Conservation (phyloP, 1,139 yeast genomes). For the Candida dubliniensis region DNA sequence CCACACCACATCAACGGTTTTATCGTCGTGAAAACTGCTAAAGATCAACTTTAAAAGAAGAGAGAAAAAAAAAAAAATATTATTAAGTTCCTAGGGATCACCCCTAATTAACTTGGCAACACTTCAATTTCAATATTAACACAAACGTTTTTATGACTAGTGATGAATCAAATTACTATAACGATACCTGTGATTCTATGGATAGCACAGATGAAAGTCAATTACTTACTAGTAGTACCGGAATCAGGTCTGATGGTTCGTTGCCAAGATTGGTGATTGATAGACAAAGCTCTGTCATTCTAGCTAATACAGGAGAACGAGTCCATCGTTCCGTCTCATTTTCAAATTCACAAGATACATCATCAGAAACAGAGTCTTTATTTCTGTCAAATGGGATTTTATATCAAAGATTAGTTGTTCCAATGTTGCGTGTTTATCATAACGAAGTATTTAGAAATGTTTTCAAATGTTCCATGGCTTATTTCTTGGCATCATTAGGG, state of each 20-base stretch:
- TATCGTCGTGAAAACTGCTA: neutral
- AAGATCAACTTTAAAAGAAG: neutral
- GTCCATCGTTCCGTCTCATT: conserved; percentile 31
- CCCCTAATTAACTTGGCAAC: neutral
- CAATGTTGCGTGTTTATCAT: conserved; percentile 12
- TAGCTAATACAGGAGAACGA: conserved; percentile 42
- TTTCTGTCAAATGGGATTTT: neutral
- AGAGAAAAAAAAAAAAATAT: neutral
- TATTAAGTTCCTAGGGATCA: no score
- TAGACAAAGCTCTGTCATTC: conserved; percentile 38
- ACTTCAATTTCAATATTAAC: neutral
- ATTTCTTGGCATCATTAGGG: conserved; percentile 68
- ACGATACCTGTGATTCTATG: conserved; percentile 6
- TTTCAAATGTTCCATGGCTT: conserved; percentile 69
- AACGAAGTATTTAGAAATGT: conserved; percentile 33
- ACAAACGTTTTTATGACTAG: conserved; percentile 1
- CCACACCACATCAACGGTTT: neutral
- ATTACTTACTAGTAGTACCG: conserved; percentile 2
- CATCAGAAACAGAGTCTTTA: neutral
- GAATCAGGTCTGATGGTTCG: conserved; percentile 8
- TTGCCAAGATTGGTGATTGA: conserved; percentile 16
- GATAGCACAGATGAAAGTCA: conserved; percentile 5
- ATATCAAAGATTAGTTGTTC: conserved; percentile 1
- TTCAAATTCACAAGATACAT: conserved; percentile 7
- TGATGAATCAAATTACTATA: neutral